These are phyloP conservation scores for Chamaecrista fasciculata DNA, from an alignment of 306 rosid species.

Conservation along the genomic window DNA sequence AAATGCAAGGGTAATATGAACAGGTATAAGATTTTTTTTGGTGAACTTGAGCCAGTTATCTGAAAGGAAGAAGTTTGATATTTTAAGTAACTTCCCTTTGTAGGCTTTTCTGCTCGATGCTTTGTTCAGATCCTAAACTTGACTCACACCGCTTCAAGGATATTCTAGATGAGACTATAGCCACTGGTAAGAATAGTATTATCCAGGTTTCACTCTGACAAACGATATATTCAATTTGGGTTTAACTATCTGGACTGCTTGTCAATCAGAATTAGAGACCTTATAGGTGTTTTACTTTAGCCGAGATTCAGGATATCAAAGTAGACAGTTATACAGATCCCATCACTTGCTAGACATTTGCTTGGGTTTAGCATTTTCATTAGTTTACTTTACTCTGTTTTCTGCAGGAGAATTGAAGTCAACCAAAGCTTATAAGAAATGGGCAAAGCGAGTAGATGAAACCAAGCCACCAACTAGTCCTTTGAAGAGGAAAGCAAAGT, in stretches of 20 bases:
- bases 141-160: slow-evolving; percentile 87
- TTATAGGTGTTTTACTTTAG: background rate
- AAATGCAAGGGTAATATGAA: slow-evolving; percentile 81
- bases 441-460: slow-evolving; percentile 77
- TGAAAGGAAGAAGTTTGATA: slow-evolving; percentile 24
- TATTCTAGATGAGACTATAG: slow-evolving; percentile 66
- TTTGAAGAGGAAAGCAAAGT: slow-evolving; percentile 52
- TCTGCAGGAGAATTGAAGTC: slow-evolving; percentile 68
- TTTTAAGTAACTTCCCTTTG: slow-evolving; percentile 20
- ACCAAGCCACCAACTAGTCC: slow-evolving; percentile 86
- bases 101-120: slow-evolving; percentile 95
- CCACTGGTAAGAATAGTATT: slow-evolving; percentile 53
- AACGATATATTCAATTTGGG: background rate
- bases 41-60: background rate
- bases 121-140: slow-evolving; percentile 85
- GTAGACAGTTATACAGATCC: background rate
- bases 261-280: background rate
- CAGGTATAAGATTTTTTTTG: slow-evolving; percentile 41
- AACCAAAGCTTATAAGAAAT: slow-evolving; percentile 65
- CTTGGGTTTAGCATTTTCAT: slow-evolving; percentile 6
- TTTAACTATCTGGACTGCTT: background rate
- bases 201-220: background rate
- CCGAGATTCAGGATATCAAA: background rate
- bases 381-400: background rate
- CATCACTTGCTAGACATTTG: background rate